A percentile compares a stretch with the other conserved stretches of the same genome.
These are phyloP conservation scores for Ganoderma multipileum DNA, from an alignment of 1,284 basidiomycete species.

Conservation along the genomic window DNA sequence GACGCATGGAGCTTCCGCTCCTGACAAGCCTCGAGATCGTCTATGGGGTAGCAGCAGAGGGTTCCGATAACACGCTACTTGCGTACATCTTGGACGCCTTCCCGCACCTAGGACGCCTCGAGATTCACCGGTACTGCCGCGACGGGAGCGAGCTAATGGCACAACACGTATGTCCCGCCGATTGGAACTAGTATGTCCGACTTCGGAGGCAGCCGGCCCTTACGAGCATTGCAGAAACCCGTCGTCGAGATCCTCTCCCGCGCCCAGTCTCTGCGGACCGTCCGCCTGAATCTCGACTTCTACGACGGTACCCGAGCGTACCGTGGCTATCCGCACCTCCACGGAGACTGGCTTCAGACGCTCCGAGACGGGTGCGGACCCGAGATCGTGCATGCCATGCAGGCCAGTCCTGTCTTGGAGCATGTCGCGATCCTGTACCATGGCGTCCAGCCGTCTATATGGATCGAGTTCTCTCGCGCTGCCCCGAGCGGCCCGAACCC, in stretches of 20 bases:
- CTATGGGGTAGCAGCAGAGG: neutral
- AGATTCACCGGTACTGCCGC: neutral
- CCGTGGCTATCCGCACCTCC: neutral
- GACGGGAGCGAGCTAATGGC: neutral
- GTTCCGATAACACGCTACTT: neutral
- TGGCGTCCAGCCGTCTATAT: neutral
- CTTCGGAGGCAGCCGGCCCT: neutral
- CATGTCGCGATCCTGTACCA: conserved; percentile 8
- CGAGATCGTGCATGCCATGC: neutral
- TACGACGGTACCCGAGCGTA: conserved; percentile 6
- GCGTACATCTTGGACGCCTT: neutral
- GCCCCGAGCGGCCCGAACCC: neutral
- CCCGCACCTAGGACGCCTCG: neutral
- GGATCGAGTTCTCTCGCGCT: conserved; percentile 9
- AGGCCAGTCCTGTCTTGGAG: conserved; percentile 1
- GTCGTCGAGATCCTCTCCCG: neutral
- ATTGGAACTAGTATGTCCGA: neutral
- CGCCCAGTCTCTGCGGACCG: neutral
- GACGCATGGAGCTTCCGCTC: neutral
- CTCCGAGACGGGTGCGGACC: neutral
- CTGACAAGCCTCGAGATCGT: neutral
- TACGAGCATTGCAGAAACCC: neutral
- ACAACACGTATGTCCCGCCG: neutral
- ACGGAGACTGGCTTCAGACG: neutral
- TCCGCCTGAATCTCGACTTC: conserved; percentile 13